Percentiles rank a stretch among this genome's conserved stretches.
Evolutionary conservation across 139 green algal species (phyloP).

Genomic region (Chara braunii): DNA sequence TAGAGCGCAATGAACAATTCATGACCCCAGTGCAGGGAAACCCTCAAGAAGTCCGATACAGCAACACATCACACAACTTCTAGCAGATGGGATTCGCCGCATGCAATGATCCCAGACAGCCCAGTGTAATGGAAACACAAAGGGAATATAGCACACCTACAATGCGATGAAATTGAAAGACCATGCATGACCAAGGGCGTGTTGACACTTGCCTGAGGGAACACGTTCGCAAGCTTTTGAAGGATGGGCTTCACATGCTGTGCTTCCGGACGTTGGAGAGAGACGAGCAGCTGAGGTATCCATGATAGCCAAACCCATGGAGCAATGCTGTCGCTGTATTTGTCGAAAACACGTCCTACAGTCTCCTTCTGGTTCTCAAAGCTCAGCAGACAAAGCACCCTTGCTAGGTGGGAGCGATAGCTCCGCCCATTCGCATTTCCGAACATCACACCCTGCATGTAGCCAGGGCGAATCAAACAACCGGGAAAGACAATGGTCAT

Average conservation of each 20-base stretch:
- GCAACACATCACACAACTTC: not conserved
- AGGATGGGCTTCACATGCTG: constrained; percentile 58
- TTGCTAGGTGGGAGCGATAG: constrained; percentile 61
- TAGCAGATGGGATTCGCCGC: not conserved
- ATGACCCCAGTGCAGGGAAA: no score
- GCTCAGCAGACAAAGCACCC: constrained; percentile 76
- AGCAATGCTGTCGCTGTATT: constrained; percentile 57
- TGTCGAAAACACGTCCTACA: constrained; percentile 49
- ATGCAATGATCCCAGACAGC: not conserved
- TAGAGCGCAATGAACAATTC: no score
- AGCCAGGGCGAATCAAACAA: no score
- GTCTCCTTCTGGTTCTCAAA: constrained; percentile 57
- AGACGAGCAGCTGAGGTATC: constrained; percentile 81
- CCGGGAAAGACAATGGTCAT: not conserved
- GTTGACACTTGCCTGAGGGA: constrained; percentile 55
- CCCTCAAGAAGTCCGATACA: no score
- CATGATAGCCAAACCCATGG: constrained; percentile 87
- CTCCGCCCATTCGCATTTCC: constrained; percentile 47
- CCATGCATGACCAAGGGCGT: not conserved
- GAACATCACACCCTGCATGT: constrained; percentile 60
- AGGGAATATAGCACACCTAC: not conserved
- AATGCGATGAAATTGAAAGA: constrained; percentile 1
- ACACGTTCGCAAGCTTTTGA: constrained; percentile 41
- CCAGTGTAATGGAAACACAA: not conserved
- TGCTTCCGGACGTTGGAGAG: constrained; percentile 71